Evolutionary conservation across 106 monocot species (phyloP).

Genomic region (Hemerocallis citrina): DNA sequence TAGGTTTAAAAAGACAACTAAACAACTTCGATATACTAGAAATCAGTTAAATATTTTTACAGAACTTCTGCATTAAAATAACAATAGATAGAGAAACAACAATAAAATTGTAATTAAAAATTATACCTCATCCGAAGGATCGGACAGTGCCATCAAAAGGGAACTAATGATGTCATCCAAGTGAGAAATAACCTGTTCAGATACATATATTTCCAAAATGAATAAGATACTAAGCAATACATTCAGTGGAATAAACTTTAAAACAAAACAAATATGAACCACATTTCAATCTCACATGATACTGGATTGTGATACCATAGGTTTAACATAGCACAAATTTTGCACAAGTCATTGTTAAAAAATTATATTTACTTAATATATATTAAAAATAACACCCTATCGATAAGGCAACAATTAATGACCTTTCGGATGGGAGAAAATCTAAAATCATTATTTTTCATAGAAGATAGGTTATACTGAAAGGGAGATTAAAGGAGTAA

Average conservation of each 20-base stretch:
- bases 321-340: too few species aligned
- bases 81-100: background rate
- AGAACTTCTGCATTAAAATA: background rate
- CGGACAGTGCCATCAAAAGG: constrained; percentile 69
- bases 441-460: too few species aligned
- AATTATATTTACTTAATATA: too few species aligned
- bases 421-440: too few species aligned
- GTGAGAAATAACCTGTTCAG: constrained; percentile 64
- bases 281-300: too few species aligned
- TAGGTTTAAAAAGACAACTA: background rate
- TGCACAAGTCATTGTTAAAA: too few species aligned
- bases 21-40: background rate
- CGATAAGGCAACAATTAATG: background rate
- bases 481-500: too few species aligned
- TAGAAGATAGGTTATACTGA: too few species aligned
- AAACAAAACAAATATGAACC: too few species aligned
- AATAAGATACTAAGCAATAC: constrained; percentile 1
- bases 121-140: constrained; percentile 77
- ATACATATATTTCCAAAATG: background rate
- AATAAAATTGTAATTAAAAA: background rate
- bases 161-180: constrained; percentile 72
- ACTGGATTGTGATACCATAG: too few species aligned
- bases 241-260: too few species aligned
- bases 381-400: too few species aligned
- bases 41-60: background rate